Conservation (phyloP, 2,329 filamentous ascomycete species). For the Ceratocystis variospora region DNA sequence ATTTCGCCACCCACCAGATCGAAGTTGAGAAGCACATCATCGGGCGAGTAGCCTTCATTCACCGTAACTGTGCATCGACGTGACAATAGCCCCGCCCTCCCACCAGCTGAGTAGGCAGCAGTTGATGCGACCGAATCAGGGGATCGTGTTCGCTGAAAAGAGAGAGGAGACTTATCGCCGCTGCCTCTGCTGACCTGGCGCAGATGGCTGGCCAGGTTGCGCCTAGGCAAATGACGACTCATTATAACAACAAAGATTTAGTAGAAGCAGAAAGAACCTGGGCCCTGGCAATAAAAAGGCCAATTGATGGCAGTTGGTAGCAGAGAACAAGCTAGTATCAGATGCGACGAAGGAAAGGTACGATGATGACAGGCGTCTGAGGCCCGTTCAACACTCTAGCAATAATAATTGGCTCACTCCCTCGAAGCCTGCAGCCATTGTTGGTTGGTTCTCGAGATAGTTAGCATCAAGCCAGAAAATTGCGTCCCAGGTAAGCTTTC, state of each 20-base stretch:
- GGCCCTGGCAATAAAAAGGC: constrained; percentile 21
- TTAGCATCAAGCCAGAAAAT: neutral
- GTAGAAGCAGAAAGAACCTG: constrained; percentile 32
- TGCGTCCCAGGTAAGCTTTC: neutral
- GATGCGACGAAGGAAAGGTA: neutral
- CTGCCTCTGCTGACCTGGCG: constrained; percentile 38
- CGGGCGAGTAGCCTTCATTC: constrained; percentile 61
- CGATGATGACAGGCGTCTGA: neutral
- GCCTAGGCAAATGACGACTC: constrained; percentile 31
- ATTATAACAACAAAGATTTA: constrained; percentile 22
- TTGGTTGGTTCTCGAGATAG: neutral
- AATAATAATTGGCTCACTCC: constrained; percentile 1
- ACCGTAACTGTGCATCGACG: constrained; percentile 41
- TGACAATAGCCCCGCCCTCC: constrained; percentile 25
- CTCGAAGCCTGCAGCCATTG: neutral
- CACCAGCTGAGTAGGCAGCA: constrained; percentile 12
- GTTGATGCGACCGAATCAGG: constrained; percentile 18
- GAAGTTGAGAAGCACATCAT: constrained; percentile 68
- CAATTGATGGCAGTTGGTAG: no score
- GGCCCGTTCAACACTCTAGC: constrained; percentile 1
- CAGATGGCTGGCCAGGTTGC: constrained; percentile 33
- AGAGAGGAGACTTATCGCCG: constrained; percentile 34
- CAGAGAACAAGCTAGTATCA: neutral
- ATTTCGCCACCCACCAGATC: constrained; percentile 53
- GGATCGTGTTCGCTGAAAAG: constrained; percentile 39